Evolutionary conservation across 192 early-diverging fungal species (phyloP).

Genomic region (Coemansia sp.): DNA sequence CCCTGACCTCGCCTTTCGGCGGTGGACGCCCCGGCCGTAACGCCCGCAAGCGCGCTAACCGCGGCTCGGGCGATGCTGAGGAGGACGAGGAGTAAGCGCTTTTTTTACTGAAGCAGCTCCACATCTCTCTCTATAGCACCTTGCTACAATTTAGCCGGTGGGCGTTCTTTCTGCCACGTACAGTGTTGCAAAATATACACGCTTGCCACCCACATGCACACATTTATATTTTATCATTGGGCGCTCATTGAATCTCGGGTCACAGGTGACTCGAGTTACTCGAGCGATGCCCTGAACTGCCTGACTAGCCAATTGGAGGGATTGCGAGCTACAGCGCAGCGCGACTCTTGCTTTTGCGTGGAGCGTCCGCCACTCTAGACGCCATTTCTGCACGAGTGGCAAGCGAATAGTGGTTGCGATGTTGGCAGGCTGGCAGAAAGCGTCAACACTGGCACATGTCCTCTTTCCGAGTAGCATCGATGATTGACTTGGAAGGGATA

Average conservation of each 20-base stretch:
- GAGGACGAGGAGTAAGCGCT: conserved; percentile 65
- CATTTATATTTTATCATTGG: background rate
- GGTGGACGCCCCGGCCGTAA: conserved; percentile 98
- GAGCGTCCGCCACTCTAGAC: background rate
- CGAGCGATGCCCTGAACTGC: background rate
- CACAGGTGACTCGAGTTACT: background rate
- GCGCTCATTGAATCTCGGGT: background rate
- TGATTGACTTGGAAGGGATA: background rate
- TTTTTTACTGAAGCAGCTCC: background rate
- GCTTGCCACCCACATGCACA: background rate
- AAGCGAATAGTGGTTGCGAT: background rate
- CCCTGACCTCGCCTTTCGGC: conserved; percentile 90
- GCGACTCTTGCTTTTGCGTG: too few species aligned
- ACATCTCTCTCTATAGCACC: background rate
- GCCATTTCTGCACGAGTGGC: background rate
- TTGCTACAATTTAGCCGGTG: background rate
- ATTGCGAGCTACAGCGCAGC: too few species aligned
- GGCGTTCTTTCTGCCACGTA: background rate
- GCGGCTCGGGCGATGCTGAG: conserved; percentile 64
- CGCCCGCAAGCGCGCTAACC: conserved; percentile 91
- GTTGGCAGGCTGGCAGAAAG: background rate
- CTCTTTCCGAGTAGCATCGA: background rate
- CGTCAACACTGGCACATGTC: conserved; percentile 2
- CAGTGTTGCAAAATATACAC: background rate
- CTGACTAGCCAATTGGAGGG: background rate